Evolutionary conservation across 306 rosid species (phyloP).

Genomic region (Medicago lupulina): DNA sequence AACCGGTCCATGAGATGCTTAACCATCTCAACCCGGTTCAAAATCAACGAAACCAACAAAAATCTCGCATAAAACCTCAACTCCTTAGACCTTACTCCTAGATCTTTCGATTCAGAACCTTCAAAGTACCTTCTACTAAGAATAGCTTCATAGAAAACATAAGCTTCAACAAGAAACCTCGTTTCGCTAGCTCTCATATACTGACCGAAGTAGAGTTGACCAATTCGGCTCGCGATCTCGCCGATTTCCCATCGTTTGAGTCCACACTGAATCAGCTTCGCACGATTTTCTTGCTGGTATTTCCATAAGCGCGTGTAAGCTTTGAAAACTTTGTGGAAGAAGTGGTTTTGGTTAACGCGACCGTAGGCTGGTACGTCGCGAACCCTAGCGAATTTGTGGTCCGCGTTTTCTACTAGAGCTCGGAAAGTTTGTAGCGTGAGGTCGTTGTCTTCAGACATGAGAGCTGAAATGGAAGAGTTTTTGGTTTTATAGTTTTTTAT

Average conservation of each 20-base stretch:
- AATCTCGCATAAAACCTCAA: constrained; percentile 92
- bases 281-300: constrained; percentile 87
- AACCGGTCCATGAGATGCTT: constrained; percentile 72
- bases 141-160: constrained; percentile 92
- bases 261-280: constrained; percentile 74
- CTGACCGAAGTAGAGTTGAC: constrained; percentile 95
- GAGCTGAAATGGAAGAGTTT: constrained; percentile 29
- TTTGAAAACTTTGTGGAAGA: constrained; percentile 90
- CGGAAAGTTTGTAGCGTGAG: constrained; percentile 65
- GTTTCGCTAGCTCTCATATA: constrained; percentile 91
- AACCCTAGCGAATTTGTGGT: constrained; percentile 90
- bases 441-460: constrained; percentile 67
- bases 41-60: constrained; percentile 76
- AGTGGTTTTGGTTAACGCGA: constrained; percentile 64
- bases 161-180: constrained; percentile 85
- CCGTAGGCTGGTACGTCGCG: constrained; percentile 93
- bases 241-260: constrained; percentile 98
- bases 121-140: constrained; percentile 85
- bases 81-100: constrained; percentile 85
- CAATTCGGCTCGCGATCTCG: constrained; percentile 99
- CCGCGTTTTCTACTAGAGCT: constrained; percentile 89
- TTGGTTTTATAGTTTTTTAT: constrained; percentile 41
- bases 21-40: constrained; percentile 80
- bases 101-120: constrained; percentile 82
- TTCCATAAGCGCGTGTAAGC: constrained; percentile 90